A percentile compares a stretch with the other conserved stretches of the same genome.
phyloP scores from a whole-genome alignment of 2,329 filamentous ascomycete species.

The Penicillium sp. region DNA sequence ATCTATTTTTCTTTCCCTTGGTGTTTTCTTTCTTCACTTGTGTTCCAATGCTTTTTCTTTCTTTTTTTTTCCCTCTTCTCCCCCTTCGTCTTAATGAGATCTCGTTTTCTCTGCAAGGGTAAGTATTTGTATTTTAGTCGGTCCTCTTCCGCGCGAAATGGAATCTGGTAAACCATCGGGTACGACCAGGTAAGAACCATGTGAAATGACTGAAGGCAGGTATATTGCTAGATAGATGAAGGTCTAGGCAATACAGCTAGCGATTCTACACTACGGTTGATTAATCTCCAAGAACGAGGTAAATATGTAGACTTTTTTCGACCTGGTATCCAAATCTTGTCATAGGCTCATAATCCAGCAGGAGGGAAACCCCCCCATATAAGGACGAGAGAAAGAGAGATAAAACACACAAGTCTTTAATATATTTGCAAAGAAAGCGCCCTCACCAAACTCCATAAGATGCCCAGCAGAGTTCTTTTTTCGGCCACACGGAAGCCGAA shows the following conservation, averaged over 20 bases:
- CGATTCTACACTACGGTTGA: conserved; percentile 6
- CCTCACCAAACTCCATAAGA: conserved; percentile 40
- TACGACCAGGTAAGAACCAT: conserved; percentile 47
- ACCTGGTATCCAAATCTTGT: conserved; percentile 33
- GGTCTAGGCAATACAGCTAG: conserved; percentile 7
- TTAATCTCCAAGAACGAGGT: not conserved
- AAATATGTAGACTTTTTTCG: conserved; percentile 24
- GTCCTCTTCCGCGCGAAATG: conserved; percentile 12
- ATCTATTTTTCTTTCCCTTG: conserved; percentile 24
- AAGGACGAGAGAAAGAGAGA: conserved; percentile 22
- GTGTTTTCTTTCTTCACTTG: conserved; percentile 26
- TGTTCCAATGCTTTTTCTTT: conserved; percentile 28
- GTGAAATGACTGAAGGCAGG: conserved; percentile 28
- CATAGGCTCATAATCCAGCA: conserved; percentile 35
- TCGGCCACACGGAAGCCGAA: conserved; percentile 18
- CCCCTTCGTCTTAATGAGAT: conserved; percentile 19
- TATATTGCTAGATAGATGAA: conserved; percentile 16
- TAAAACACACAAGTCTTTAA: conserved; percentile 20
- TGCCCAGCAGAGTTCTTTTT: conserved; percentile 36
- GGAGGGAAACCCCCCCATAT: conserved; percentile 17
- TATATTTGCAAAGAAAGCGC: conserved; percentile 32
- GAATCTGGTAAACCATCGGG: conserved; percentile 31
- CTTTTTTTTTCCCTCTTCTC: conserved; percentile 34
- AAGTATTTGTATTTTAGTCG: conserved; percentile 48
- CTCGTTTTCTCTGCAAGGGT: conserved; percentile 32